These are phyloP conservation scores for Caloboletus inedulis DNA, from an alignment of 1,284 basidiomycete genomes.

Conservation along the genomic window DNA sequence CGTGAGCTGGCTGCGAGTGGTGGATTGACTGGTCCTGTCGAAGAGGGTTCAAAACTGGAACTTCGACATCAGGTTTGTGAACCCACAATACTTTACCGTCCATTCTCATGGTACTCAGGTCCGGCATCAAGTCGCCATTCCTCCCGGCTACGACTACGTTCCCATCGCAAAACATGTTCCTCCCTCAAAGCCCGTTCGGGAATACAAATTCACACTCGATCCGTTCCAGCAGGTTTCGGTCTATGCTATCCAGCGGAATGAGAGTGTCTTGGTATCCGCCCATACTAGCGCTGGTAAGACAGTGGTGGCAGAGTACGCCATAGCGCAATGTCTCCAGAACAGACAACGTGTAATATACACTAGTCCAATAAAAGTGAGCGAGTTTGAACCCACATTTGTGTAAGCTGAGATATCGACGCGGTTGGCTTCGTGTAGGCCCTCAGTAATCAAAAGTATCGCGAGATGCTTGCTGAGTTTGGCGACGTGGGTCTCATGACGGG, in stretches of 20 bases:
- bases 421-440: slow-evolving; percentile 61
- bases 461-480: slow-evolving; percentile 94
- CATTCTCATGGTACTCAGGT: slow-evolving; percentile 48
- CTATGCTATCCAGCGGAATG: slow-evolving; percentile 93
- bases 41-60: slow-evolving; percentile 67
- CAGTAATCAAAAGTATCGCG: slow-evolving; percentile 98
- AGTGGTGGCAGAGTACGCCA: slow-evolving; percentile 98
- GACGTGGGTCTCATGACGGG: slow-evolving; percentile 99
- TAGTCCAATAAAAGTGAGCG: slow-evolving; percentile 94
- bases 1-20: slow-evolving; percentile 84
- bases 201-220: slow-evolving; percentile 96
- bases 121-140: slow-evolving; percentile 93
- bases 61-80: slow-evolving; percentile 70
- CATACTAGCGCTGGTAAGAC: slow-evolving; percentile 99
- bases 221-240: slow-evolving; percentile 97
- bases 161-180: slow-evolving; percentile 93
- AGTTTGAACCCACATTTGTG: slow-evolving; percentile 12
- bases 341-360: slow-evolving; percentile 99
- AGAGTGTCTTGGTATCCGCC: slow-evolving; percentile 97
- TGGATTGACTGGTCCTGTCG: slow-evolving; percentile 69
- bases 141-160: slow-evolving; percentile 87
- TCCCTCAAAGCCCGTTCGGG: slow-evolving; percentile 84
- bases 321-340: slow-evolving; percentile 90
- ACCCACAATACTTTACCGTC: neutral
- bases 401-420: slow-evolving; percentile 18